phyloP scores from a whole-genome alignment of 371 early-diverging fungal species.

The Syncephalis plumigaleata region DNA sequence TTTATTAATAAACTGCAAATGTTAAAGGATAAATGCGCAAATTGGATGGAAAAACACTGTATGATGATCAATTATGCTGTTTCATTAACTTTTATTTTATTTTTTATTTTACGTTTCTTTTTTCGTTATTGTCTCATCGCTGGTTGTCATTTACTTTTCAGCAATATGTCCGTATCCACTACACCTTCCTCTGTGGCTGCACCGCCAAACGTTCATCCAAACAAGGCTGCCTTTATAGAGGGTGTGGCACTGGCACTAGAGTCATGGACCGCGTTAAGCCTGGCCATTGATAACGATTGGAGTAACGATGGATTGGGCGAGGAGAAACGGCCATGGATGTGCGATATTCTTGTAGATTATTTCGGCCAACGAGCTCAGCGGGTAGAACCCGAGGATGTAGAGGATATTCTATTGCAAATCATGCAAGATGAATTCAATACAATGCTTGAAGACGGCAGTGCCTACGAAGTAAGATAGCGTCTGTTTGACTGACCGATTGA shows the following conservation, averaged over 20 bases:
- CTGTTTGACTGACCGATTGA: not conserved
- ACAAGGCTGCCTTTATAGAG: slow-evolving; percentile 37
- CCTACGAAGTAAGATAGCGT: slow-evolving; percentile 7
- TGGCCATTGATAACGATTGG: slow-evolving; percentile 67
- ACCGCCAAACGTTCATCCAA: slow-evolving; percentile 19
- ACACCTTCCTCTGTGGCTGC: too few relatives aligned
- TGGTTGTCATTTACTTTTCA: too few relatives aligned
- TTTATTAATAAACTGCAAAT: too few relatives aligned
- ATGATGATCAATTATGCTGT: too few relatives aligned
- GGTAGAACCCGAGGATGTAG: slow-evolving; percentile 35
- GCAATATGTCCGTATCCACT: too few relatives aligned
- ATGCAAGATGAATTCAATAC: slow-evolving; percentile 51
- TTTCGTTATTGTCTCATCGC: too few relatives aligned
- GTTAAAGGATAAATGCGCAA: too few relatives aligned
- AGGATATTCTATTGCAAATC: slow-evolving; percentile 34
- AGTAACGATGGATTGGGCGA: slow-evolving; percentile 27
- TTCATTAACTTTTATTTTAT: too few relatives aligned
- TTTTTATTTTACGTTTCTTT: too few relatives aligned
- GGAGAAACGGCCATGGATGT: slow-evolving; percentile 59
- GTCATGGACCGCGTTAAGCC: slow-evolving; percentile 56
- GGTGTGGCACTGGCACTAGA: slow-evolving; percentile 32
- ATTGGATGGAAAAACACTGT: too few relatives aligned
- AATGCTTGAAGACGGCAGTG: slow-evolving; percentile 41
- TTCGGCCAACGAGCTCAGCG: slow-evolving; percentile 46
- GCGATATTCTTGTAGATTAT: slow-evolving; percentile 43